A percentile compares a stretch with the other conserved stretches of the same genome.
phyloP scores from a whole-genome alignment of 257 asterid genomes.

The Osmanthus fragrans region DNA sequence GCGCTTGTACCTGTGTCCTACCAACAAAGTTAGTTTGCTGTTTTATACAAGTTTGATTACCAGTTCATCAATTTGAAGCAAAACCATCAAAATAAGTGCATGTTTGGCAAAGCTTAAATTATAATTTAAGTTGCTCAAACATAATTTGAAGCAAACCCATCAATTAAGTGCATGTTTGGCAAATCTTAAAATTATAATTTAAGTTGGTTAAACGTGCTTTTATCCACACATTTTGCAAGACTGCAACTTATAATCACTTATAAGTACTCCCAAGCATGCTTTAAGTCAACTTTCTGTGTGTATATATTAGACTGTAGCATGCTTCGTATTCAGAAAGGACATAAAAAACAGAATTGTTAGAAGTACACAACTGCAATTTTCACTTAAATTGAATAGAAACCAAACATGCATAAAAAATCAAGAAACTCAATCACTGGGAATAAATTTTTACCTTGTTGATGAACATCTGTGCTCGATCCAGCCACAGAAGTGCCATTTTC shows the following conservation, averaged over 20 bases:
- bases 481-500: slow-evolving; percentile 56
- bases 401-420: slow-evolving; percentile 3
- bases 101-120: too few species aligned
- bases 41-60: slow-evolving; percentile 1
- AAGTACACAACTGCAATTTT: neutral
- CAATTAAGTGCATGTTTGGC: neutral
- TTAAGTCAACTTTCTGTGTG: neutral
- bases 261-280: too few species aligned
- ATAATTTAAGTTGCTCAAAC: too few species aligned
- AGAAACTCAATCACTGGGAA: slow-evolving; percentile 2
- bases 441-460: slow-evolving; percentile 59
- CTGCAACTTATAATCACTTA: too few species aligned
- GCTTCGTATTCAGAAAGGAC: slow-evolving; percentile 6
- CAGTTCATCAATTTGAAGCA: slow-evolving; percentile 10
- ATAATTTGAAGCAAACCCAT: slow-evolving; percentile 14
- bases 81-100: neutral
- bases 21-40: slow-evolving; percentile 24
- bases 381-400: neutral
- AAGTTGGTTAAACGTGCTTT: too few species aligned
- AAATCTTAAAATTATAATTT: too few species aligned
- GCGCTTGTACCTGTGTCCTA: slow-evolving; percentile 57
- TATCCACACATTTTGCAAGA: too few species aligned
- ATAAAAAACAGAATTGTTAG: neutral
- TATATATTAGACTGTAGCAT: neutral
- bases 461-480: slow-evolving; percentile 50